Base-by-base conservation (phyloP, 441 rosid species). In the Brassica balearica region DNA sequence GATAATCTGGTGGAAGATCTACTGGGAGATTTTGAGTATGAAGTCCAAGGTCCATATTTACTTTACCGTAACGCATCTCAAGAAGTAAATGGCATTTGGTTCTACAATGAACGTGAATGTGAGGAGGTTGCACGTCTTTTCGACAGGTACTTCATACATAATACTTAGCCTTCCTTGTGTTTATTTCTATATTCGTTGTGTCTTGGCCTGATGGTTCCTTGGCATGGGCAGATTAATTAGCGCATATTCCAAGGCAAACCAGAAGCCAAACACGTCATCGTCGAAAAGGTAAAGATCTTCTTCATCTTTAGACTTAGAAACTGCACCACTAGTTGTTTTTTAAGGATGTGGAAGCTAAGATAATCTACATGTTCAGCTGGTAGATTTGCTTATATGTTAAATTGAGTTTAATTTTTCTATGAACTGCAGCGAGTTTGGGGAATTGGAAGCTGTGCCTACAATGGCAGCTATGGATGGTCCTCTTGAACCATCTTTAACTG, bases 81-180 rank as follows among this genome's bases (percentile, higher is more conserved):
- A 81, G 98, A 95, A 88, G 97, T 95, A 46, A 93, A 95, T 84
- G 97, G 99, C 20, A 95, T 95, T 82, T 95, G 98, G 99, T 93
- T 95, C 84, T 95, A 93, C 81, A 91, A 95, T 83, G 78, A 90
- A 70, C 90, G 89, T 64, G 99, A 93, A 76, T 93, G 97, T 58
- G 90, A 91, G 81, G 95, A 90, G 78, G 98, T 93, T 75, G 99
- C 96, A 6, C 82, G 72, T 86, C 95, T 93, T 76, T 95, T 91
- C 82, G 34, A 29, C 34, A 29, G 34, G 34, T 29, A 29, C 34
- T 29, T 29, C 34, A 4, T 3, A 29, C 5, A 29, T 29, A 29
- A 32, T 3, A 29, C 34, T 23, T 9, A 58, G 34, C 60, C 10
- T 36, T 38, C 38, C 12, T 12, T 63, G 11, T 58, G 25, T 27